Base-by-base conservation (phyloP, 2,329 filamentous ascomycete species). In the Cytospora paraplurivora region DNA sequence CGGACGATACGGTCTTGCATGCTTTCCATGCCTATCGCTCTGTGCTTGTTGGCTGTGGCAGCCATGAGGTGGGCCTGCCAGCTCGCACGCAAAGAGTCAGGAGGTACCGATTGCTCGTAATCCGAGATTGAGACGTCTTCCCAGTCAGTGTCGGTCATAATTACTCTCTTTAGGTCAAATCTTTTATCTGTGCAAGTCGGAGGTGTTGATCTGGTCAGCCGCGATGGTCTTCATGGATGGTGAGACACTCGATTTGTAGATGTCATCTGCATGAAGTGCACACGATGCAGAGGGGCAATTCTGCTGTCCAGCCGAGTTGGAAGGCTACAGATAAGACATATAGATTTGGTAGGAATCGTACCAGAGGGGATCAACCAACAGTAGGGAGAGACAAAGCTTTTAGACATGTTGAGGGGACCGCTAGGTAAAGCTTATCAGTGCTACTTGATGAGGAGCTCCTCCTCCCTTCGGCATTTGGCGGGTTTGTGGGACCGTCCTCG, bases 1-100 rank as follows among this genome's bases (percentile, higher is more conserved):
- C 80, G 77, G 11, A 75, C 70, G 15, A 84, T 77, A 27, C 78
- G 76, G 49, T 81, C 76, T 38, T 72, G 67, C 69, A 81, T 75
- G 2, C 71, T 72, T 61, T 78, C 75, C 0, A 4, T 32, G 27
- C 50, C 47, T 13, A 34, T 73, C 34, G 17, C 68, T 10, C n/a
- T 55, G 27, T n/a, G 32, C 38, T 32, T 41, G 35, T 21, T 27
- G 58, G 15, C 38, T 1, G 58, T 61, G 38, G 33, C 58, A 6
- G 58, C 51, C 8, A 55, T 47, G 8, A 55, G 58, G 17, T 55
- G 51, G 5, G 58, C 51, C 27, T 61, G 58, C 58, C 58, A 61
- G 12, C 51, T 19, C 10, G 37, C 52, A 50, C 59, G 55, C 41
- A 50, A 50, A 21, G 61, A 59, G 1, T 13, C 38, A 7, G 49